A percentile compares a stretch with the other conserved stretches of the same genome.
Conservation (phyloP, 2,329 filamentous ascomycete genomes). For the Eutypella sp. region DNA sequence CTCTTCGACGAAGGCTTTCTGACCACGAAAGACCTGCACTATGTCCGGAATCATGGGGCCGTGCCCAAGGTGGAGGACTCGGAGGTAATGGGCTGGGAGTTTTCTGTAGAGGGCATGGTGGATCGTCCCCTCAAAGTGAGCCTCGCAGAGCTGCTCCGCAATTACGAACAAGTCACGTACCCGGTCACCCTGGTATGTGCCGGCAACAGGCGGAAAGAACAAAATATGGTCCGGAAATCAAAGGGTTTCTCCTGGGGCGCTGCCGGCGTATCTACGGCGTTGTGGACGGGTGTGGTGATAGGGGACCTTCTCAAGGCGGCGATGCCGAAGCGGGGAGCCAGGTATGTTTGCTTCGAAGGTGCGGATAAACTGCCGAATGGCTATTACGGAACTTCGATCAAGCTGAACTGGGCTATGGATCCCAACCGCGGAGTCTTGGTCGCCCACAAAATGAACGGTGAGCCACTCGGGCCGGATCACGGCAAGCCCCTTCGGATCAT, state of each 20-base stretch:
- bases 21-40: conserved; percentile 83
- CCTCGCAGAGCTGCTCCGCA: conserved; percentile 64
- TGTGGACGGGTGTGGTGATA: conserved; percentile 81
- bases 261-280: conserved; percentile 77
- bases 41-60: conserved; percentile 83
- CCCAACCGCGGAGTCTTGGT: conserved; percentile 79
- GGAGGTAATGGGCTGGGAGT: conserved; percentile 73
- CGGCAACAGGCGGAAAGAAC: conserved; percentile 87
- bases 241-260: conserved; percentile 95
- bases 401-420: conserved; percentile 84
- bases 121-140: conserved; percentile 69
- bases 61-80: conserved; percentile 72
- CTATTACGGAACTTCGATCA: conserved; percentile 81
- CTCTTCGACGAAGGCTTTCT: conserved; percentile 79
- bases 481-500: conserved; percentile 78
- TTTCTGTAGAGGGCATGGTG: conserved; percentile 79
- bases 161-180: conserved; percentile 78
- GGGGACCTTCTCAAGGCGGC: conserved; percentile 65
- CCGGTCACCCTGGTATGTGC: conserved; percentile 89
- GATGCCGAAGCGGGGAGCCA: conserved; percentile 62
- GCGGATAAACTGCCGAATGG: conserved; percentile 86
- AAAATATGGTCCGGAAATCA: conserved; percentile 83
- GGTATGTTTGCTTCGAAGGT: conserved; percentile 87
- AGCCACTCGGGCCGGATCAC: conserved; percentile 74
- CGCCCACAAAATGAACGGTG: conserved; percentile 87